A percentile compares a stretch with the other conserved stretches of the same genome.
Conservation (phyloP, 805 yeast genomes). For the Suhomyces xylopsoci region DNA sequence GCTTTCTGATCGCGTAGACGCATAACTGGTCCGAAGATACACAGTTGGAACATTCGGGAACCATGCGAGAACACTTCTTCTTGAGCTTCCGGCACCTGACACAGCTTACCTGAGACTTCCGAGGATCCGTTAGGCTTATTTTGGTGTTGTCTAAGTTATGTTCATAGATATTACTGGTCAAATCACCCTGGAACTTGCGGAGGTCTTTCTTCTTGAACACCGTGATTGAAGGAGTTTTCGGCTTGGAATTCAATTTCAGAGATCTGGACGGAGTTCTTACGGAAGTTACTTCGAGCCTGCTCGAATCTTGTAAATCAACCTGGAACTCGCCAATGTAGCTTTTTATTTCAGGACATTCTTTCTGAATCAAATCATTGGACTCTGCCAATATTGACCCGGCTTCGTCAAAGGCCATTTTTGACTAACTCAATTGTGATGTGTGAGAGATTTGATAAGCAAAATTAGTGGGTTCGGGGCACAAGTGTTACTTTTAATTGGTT, state of each 20-base stretch:
- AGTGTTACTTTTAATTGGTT: background rate
- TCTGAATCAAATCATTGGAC: conserved; percentile 5
- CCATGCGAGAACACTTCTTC: conserved; percentile 27
- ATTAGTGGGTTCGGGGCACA: background rate
- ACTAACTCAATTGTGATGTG: background rate
- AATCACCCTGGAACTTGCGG: conserved; percentile 8
- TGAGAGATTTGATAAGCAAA: background rate
- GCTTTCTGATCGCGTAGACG: conserved; percentile 20
- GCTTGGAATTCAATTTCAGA: background rate
- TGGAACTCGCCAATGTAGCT: conserved; percentile 22
- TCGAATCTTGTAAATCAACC: conserved; percentile 7
- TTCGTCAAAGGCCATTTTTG: background rate
- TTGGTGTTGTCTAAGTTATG: conserved; percentile 17
- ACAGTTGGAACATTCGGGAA: conserved; percentile 33
- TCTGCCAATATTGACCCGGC: background rate
- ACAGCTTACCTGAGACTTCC: conserved; percentile 26
- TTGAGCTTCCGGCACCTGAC: conserved; percentile 30
- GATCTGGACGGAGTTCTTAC: background rate
- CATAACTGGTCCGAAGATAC: conserved; percentile 29
- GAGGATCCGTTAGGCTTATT: conserved; percentile 16
- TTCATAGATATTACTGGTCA: conserved; percentile 20
- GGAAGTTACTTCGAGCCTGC: background rate
- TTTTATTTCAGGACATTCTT: conserved; percentile 17
- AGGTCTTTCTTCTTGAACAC: conserved; percentile 30
- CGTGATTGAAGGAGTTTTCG: conserved; percentile 13